phyloP scores from a whole-genome alignment of 2,329 filamentous ascomycete genomes.

The Phaeosphaeriaceae sp. region DNA sequence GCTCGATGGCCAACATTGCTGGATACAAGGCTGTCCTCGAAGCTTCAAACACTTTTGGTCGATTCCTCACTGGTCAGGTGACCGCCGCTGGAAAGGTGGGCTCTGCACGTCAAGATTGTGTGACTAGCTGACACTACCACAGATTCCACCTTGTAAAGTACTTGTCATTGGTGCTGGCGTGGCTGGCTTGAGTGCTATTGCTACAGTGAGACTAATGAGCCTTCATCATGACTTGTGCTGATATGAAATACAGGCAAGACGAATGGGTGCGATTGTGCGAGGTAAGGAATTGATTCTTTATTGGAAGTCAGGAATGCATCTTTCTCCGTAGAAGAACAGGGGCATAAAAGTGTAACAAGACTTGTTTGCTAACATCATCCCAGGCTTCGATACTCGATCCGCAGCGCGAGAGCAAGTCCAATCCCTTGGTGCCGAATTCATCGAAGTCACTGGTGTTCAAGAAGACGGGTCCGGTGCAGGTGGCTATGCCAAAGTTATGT shows the following conservation, averaged over 20 bases:
- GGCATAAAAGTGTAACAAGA: background rate
- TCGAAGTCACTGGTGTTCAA: conserved; percentile 78
- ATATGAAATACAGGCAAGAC: conserved; percentile 62
- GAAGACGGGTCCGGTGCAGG: conserved; percentile 86
- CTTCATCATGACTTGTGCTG: background rate
- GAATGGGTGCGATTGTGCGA: conserved; percentile 86
- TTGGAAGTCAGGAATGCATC: no score
- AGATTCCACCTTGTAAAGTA: conserved; percentile 90
- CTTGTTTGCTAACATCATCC: background rate
- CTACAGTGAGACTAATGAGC: conserved; percentile 60
- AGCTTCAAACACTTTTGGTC: conserved; percentile 86
- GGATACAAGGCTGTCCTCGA: conserved; percentile 92
- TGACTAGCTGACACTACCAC: conserved; percentile 33
- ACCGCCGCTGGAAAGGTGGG: conserved; percentile 75
- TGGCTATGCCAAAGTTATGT: conserved; percentile 94
- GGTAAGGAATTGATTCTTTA: no score
- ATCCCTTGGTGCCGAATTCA: conserved; percentile 86
- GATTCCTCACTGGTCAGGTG: conserved; percentile 87
- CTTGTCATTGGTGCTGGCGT: conserved; percentile 90
- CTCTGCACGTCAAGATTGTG: background rate
- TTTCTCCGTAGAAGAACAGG: no score
- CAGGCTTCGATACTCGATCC: conserved; percentile 86
- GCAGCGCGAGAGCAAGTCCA: conserved; percentile 89
- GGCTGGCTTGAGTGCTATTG: conserved; percentile 86
- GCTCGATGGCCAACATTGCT: conserved; percentile 93